Percentiles rank a stretch among this genome's conserved stretches.
These are phyloP conservation scores for Aureobasidium sp. DNA, from an alignment of 2,329 filamentous ascomycete species.

Conservation along the genomic window DNA sequence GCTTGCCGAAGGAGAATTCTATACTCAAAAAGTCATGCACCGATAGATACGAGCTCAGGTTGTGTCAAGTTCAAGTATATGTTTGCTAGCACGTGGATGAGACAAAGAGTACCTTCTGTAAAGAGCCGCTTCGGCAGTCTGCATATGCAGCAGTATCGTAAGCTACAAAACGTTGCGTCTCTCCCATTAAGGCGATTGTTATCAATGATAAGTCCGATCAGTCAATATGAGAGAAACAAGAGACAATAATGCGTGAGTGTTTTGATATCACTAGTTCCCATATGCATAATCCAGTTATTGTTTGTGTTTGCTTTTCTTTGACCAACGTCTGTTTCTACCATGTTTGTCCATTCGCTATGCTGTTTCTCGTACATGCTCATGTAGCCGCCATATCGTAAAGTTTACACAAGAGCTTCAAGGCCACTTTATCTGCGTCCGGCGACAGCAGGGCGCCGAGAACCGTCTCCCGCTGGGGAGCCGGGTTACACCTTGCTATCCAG, in stretches of 20 bases:
- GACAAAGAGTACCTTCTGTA: not conserved
- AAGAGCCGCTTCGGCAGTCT: not conserved
- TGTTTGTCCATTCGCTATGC: not conserved
- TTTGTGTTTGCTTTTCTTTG: not conserved
- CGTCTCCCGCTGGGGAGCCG: slow-evolving; percentile 40
- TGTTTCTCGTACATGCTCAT: not conserved
- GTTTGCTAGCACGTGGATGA: not conserved
- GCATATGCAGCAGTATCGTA: not conserved
- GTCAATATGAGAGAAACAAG: not conserved
- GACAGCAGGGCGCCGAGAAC: slow-evolving; percentile 42
- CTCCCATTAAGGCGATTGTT: not conserved
- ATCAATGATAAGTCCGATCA: too few relatives aligned
- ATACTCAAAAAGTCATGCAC: not conserved
- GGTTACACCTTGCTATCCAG: slow-evolving; percentile 32
- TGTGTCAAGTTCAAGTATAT: not conserved
- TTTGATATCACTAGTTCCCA: slow-evolving; percentile 1
- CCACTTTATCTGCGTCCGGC: slow-evolving; percentile 36
- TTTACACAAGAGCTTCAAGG: slow-evolving; percentile 36
- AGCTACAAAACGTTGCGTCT: not conserved
- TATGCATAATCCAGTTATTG: slow-evolving; percentile 5
- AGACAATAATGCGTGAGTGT: not conserved
- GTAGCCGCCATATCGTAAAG: slow-evolving; percentile 28
- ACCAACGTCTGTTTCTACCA: not conserved
- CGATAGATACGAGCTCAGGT: not conserved
- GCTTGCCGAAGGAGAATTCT: not conserved